These are phyloP conservation scores for Nothophaeocryptopus gaeumannii DNA, from an alignment of 2,329 filamentous ascomycete genomes.

Conservation along the genomic window DNA sequence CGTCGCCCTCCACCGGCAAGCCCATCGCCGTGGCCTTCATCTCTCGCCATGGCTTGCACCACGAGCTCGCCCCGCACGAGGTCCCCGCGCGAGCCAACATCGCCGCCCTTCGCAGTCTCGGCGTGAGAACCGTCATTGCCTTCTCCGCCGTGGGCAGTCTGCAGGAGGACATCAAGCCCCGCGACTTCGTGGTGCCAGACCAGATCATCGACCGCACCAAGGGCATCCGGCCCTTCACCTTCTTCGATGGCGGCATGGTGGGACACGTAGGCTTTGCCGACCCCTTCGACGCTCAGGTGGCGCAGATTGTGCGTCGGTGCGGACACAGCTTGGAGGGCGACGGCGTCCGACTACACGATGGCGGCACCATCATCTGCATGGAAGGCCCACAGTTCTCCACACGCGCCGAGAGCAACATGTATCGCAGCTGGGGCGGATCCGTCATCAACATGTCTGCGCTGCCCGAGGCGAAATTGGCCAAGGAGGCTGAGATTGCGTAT, in stretches of 20 bases:
- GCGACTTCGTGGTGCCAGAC: constrained; percentile 95
- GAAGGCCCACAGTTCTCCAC: constrained; percentile 99
- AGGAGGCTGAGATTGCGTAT: constrained; percentile 93
- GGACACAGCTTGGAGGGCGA: constrained; percentile 77
- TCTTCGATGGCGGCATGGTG: constrained; percentile 89
- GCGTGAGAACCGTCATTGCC: constrained; percentile 86
- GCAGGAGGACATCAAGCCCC: constrained; percentile 87
- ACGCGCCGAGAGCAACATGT: constrained; percentile 91
- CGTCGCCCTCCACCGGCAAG: constrained; percentile 63
- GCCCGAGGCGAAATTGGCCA: constrained; percentile 92
- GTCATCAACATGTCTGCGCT: constrained; percentile 98
- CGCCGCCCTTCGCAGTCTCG: constrained; percentile 87
- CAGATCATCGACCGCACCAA: constrained; percentile 98
- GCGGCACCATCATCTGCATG: constrained; percentile 88
- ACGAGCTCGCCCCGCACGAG: constrained; percentile 89
- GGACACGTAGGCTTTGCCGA: constrained; percentile 94
- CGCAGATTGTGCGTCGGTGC: constrained; percentile 72
- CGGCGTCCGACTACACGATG: constrained; percentile 77
- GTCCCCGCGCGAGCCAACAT: constrained; percentile 95
- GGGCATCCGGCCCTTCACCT: constrained; percentile 89
- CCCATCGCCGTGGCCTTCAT: constrained; percentile 78
- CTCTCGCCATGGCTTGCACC: constrained; percentile 83
- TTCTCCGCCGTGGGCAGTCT: constrained; percentile 94
- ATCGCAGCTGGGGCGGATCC: constrained; percentile 86
- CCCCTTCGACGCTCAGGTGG: constrained; percentile 80